Base-by-base conservation (phyloP, 2,329 filamentous ascomycete genomes). In the Sarocladiaceae sp. region DNA sequence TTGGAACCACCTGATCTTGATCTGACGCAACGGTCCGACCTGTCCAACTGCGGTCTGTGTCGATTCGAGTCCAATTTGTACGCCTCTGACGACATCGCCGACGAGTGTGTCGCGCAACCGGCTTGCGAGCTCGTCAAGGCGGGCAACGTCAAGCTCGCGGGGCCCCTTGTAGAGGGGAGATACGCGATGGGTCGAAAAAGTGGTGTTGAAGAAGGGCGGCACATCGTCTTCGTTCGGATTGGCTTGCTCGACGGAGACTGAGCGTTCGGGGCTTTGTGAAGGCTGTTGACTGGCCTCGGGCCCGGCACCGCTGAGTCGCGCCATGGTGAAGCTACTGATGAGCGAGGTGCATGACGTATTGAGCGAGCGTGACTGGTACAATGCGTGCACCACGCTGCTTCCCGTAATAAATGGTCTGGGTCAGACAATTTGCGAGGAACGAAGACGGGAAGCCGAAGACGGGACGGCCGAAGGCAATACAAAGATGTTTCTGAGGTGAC, bases 61-160 rank as follows among this genome's bases (percentile, higher is more conserved):
- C 4, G 64, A 60, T 40, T 68, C 65, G 4, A 74, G 53, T 0
- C 69, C 69, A 15, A 81, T 68, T 50, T 80, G 74, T 15, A 80
- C 70, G 33, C 77, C 77, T 45, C 77, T 72, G n/a, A 80, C 73
- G 2, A 78, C 70, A 51, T 80, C 76, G 13, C 76, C 76, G 0
- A 78, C 74, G 0, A 80, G 65, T 1, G 65, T 65, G 39, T 80
- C 76, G 31, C 76, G 70, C 2, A 81, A 58, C 2, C 71, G 65
- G 6, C 66, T 65, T 1, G 72, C 68, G 1, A 80, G 61, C 0
- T 56, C 45, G 12, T 63, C 57, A 2, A 80, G 64, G 3, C 68
- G 65, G 0, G 54, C 33, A 0, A 57, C 37, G 0, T 61, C 62
- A 1, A 78, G 61, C 12, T 54, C 53, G 2, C 68, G 58, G 3